Percentiles rank a stretch among this genome's conserved stretches.
Conservation (phyloP, 768 basidiomycete genomes). For the Tulasnella sp. region DNA sequence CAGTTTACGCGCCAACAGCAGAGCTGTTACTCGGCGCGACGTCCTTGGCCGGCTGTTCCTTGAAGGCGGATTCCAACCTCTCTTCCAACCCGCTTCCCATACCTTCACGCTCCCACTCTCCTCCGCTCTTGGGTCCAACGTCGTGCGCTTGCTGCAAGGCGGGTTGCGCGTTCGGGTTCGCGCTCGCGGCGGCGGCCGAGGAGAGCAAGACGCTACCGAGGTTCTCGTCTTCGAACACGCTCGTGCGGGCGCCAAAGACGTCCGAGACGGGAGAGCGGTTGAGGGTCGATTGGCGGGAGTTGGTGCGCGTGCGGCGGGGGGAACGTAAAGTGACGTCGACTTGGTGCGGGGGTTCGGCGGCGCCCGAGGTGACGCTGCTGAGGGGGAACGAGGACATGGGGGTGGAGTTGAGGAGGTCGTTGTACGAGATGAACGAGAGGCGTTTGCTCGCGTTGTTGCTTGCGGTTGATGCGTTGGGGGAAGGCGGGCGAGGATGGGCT, state of each 20-base stretch:
- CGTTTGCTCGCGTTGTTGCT: conserved; percentile 54
- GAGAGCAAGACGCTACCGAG: neutral
- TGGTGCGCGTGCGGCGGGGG: conserved; percentile 22
- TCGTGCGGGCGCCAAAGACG: conserved; percentile 2
- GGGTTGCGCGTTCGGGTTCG: neutral
- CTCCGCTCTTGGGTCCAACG: conserved; percentile 44
- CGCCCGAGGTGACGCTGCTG: conserved; percentile 58
- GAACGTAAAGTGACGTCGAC: conserved; percentile 37
- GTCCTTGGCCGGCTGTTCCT: conserved; percentile 1
- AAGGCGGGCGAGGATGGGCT: conserved; percentile 18
- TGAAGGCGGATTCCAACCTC: conserved; percentile 55
- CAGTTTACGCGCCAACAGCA: neutral
- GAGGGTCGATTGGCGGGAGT: conserved; percentile 8
- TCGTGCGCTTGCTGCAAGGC: conserved; percentile 36
- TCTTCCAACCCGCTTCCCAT: conserved; percentile 79
- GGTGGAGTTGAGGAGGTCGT: conserved; percentile 73
- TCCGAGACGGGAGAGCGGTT: conserved; percentile 17
- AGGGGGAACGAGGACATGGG: conserved; percentile 70
- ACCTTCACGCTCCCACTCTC: conserved; percentile 86
- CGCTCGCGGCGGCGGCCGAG: neutral
- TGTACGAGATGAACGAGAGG: conserved; percentile 84
- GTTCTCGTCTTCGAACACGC: neutral
- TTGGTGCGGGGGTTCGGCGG: conserved; percentile 62
- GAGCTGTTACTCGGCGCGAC: neutral
- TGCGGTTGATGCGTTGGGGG: conserved; percentile 36